Evolutionary conservation across 2,329 filamentous ascomycete genomes (phyloP), one percentile per base, ranked within the genome.

Genomic region (Xylariaceae sp.): DNA sequence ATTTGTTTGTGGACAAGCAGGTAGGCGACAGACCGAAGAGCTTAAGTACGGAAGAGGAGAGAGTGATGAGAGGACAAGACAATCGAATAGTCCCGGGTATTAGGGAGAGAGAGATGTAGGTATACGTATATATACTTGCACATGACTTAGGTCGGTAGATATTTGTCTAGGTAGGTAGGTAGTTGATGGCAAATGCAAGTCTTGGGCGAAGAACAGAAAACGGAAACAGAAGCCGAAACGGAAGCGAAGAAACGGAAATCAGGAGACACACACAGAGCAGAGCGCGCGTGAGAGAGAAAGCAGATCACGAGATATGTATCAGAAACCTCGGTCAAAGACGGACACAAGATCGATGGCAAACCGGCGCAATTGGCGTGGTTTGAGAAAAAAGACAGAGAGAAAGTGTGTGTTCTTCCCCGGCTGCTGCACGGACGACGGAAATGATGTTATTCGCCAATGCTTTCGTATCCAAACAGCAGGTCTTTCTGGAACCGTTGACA

Each of bases 381-480:
- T 39, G 37, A 13, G 11, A 39, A 39, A 13, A 17, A 17, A 17
- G 17, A 17, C 17, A 17, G 17, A 17, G 17, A 17, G 17, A 17
- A 17, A 17, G 17, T 17, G 17, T 17, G 11, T 39, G 37, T 45
- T 45, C n/a, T 45, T n/a, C 13, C 13, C n/a, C 13, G 11, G 5
- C 17, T 17, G 41, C 11, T 45, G 41, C 10, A 45, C 48, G 59
- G 56, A 57, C 48, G 51, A 52, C 35, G 51, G 58, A 55, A 56
- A 51, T 55, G 51, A 61, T 55, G 48, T 50, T 35, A 63, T 63
- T 63, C 56, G 61, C 45, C 57, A 55, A 63, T n/a, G 11, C 41
- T 35, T 51, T 49, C 49, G 55, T 60, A 58, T 53, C 62, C 62
- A 62, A 56, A 59, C 35, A 39, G 50, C 37, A 34, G 49, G 58